Evolutionary conservation across 2,329 filamentous ascomycete species (phyloP), one percentile per base, ranked within the genome.

Genomic region (Tolypocladium tundrense): DNA sequence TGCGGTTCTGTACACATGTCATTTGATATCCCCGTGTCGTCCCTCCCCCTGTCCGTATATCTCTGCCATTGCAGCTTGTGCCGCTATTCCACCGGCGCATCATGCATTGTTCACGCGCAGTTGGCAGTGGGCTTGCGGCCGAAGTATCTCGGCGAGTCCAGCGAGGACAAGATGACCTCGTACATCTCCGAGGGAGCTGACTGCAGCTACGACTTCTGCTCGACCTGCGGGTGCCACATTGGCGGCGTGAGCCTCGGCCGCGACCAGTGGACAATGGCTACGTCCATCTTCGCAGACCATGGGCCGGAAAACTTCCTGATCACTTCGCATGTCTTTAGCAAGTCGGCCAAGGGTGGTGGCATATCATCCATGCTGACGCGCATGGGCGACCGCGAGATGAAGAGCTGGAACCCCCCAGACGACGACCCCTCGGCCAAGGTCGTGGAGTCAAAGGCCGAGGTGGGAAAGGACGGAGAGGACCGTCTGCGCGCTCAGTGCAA

Each of bases 41-140:
- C 65, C 1, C 71, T 79, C 0, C 77, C 77, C 0, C 67, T 80
- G 6, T 65, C 68, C 14, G 68, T 70, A 16, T 72, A 78, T 59
- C 66, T 79, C 56, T 80, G 77, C 62, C 73, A 77, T 59, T 80
- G 77, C 66, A 73, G 71, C 61, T 62, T 75, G 37, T 80, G 77
- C 56, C 75, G 77, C 41, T 72, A 72, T 57, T 69, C 68, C 2
- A 72, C 74, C 42, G 77, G 77, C 21, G 70, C 72, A 0, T 69
- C 76, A 51, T 71, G 71, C 61, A 67, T 70, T 60, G 77, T 79
- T 60, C 76, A 79, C 65, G 64, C 73, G 1, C 45, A 61, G 0
- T 64, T 79, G 0, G 72, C 73, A 0, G 51, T 59, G 3, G 71
- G 69, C 4, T 54, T 75, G 8, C 60, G 61, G 19, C 75, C 73